phyloP scores from a whole-genome alignment of 495 filamentous ascomycete species.

The Platismatia glauca region DNA sequence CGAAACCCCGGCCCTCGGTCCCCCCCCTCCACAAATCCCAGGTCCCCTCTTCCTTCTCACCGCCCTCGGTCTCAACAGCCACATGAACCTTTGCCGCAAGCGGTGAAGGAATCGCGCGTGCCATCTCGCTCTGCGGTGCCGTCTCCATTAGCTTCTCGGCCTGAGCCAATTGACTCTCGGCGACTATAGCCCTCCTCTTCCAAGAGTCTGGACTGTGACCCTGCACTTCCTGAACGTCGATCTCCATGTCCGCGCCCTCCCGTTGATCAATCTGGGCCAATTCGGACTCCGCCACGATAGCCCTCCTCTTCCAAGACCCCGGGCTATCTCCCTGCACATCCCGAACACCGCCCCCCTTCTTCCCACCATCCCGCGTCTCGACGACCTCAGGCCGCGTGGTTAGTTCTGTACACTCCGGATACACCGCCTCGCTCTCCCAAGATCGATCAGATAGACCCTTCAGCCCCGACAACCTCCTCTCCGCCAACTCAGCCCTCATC shows the following conservation, averaged over 20 bases:
- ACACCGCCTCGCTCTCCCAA: background rate
- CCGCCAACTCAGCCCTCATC: slow-evolving; percentile 40
- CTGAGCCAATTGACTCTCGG: background rate
- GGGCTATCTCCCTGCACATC: background rate
- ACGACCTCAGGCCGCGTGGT: background rate
- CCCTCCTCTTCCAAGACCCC: background rate
- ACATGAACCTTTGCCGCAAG: background rate
- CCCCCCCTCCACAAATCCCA: background rate
- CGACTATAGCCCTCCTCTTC: background rate
- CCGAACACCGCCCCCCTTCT: background rate
- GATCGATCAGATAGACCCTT: background rate
- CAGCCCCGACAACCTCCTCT: slow-evolving; percentile 33
- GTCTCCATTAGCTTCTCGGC: background rate
- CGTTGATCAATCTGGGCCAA: background rate
- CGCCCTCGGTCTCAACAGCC: background rate
- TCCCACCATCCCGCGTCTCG: background rate
- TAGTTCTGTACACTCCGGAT: background rate
- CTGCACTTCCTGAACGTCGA: background rate
- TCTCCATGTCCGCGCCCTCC: background rate
- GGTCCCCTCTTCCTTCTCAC: background rate
- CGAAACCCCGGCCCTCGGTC: background rate
- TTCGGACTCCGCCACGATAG: background rate
- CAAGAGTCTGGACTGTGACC: background rate
- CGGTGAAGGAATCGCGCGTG: background rate
- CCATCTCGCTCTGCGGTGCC: background rate